These are phyloP conservation scores for Echinosophora koreensis DNA, from an alignment of 306 rosid genomes.

Conservation along the genomic window DNA sequence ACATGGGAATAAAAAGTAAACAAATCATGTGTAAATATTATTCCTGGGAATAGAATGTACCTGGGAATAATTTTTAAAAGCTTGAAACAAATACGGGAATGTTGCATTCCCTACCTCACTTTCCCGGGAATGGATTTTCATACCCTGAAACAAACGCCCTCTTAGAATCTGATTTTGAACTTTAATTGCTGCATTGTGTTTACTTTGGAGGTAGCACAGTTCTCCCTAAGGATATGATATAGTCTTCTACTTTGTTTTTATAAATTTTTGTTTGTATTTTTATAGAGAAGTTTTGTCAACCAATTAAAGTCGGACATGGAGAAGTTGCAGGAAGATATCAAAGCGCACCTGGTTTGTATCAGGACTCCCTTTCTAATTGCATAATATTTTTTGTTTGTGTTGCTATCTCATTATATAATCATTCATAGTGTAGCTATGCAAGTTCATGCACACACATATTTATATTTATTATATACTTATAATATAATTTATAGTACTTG, in stretches of 20 bases:
- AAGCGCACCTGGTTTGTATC: slow-evolving; percentile 76
- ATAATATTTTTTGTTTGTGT: slow-evolving; percentile 25
- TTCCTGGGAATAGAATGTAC: too few relatives aligned
- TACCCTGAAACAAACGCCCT: too few relatives aligned
- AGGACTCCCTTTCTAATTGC: slow-evolving; percentile 22
- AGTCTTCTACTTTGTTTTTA: slow-evolving; percentile 19
- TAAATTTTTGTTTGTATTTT: slow-evolving; percentile 47
- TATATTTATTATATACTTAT: neutral
- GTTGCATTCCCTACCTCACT: too few relatives aligned
- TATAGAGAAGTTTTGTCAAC: slow-evolving; percentile 79
- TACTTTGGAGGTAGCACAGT: slow-evolving; percentile 33
- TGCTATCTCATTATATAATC: slow-evolving; percentile 15
- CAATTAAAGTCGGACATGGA: slow-evolving; percentile 91
- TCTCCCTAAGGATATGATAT: slow-evolving; percentile 20
- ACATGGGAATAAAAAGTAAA: too few relatives aligned
- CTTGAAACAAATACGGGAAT: too few relatives aligned
- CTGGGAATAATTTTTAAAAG: too few relatives aligned
- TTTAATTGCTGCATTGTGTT: slow-evolving; percentile 32
- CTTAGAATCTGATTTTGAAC: slow-evolving; percentile 19
- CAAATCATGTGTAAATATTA: too few relatives aligned
- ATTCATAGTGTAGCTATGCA: slow-evolving; percentile 30
- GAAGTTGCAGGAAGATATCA: slow-evolving; percentile 76
- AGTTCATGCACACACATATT: slow-evolving; percentile 20
- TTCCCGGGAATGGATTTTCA: too few relatives aligned
- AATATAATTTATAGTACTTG: neutral